Evolutionary conservation across 257 asterid genomes (phyloP).

Genomic region (Striga asiatica): DNA sequence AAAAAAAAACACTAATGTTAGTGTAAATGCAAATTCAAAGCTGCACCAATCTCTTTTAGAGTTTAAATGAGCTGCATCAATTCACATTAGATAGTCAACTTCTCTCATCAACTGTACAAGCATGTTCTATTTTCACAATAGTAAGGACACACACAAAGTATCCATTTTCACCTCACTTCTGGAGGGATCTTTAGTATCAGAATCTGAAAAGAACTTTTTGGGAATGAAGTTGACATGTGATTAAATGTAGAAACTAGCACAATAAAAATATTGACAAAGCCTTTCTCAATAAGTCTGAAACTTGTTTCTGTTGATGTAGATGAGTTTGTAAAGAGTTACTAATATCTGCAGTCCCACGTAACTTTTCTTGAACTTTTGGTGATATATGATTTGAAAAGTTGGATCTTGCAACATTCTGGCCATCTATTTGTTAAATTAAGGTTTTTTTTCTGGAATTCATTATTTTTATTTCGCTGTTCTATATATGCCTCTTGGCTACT

Average conservation of each 20-base stretch:
- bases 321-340: neutral
- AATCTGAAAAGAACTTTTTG: neutral
- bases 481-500: slow-evolving; percentile 1
- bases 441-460: neutral
- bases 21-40: neutral
- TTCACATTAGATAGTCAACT: neutral
- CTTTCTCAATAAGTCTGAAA: no score
- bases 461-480: neutral
- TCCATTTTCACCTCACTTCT: neutral
- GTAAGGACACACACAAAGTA: neutral
- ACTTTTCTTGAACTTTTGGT: neutral
- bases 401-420: neutral
- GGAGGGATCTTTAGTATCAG: neutral
- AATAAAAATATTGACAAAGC: no score
- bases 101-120: neutral
- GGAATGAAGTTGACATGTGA: neutral
- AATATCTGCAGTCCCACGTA: neutral
- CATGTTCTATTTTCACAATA: neutral
- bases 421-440: neutral
- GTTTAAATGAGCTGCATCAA: neutral
- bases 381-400: neutral
- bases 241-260: neutral
- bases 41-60: neutral
- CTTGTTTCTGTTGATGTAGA: no score
- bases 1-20: neutral